These are phyloP conservation scores for Mycena belliarum DNA, from an alignment of 768 basidiomycete genomes.

Conservation along the genomic window DNA sequence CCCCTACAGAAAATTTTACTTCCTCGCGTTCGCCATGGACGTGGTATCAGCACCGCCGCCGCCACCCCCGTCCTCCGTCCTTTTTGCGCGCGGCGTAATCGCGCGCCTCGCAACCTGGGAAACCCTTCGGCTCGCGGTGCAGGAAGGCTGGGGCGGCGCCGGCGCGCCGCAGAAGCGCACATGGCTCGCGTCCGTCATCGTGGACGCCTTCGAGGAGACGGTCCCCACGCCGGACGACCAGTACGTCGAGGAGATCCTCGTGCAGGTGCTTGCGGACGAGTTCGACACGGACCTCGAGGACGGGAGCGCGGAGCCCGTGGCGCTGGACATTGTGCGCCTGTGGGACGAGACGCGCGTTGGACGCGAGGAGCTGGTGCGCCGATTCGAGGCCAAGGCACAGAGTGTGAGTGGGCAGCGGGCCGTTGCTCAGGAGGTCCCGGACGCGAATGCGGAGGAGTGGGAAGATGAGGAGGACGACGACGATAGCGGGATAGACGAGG, in stretches of 20 bases:
- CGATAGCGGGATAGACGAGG: slow-evolving; percentile 34
- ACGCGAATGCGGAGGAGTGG: slow-evolving; percentile 47
- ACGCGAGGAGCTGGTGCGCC: slow-evolving; percentile 49
- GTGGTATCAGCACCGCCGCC: slow-evolving; percentile 20
- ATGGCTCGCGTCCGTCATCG: slow-evolving; percentile 81
- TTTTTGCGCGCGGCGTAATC: slow-evolving; percentile 86
- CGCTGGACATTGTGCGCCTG: slow-evolving; percentile 66
- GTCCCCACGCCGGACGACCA: slow-evolving; percentile 55
- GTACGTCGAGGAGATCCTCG: slow-evolving; percentile 79
- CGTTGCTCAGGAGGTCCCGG: slow-evolving; percentile 42
- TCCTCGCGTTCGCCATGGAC: slow-evolving; percentile 27
- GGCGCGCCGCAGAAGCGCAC: slow-evolving; percentile 69
- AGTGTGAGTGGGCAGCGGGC: slow-evolving; percentile 57
- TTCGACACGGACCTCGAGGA: slow-evolving; percentile 87
- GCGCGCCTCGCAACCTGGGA: slow-evolving; percentile 85
- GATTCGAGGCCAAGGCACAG: slow-evolving; percentile 67
- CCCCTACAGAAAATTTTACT: no score
- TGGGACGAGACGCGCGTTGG: slow-evolving; percentile 59
- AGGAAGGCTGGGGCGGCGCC: slow-evolving; percentile 85
- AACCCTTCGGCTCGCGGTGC: slow-evolving; percentile 82
- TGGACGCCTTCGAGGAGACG: slow-evolving; percentile 74
- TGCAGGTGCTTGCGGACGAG: slow-evolving; percentile 86
- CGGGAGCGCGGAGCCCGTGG: slow-evolving; percentile 73
- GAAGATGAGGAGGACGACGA: slow-evolving; percentile 47
- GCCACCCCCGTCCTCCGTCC: slow-evolving; percentile 52